Base-by-base conservation (phyloP, 106 monocot species). In the Phalaenopsis equestris region DNA sequence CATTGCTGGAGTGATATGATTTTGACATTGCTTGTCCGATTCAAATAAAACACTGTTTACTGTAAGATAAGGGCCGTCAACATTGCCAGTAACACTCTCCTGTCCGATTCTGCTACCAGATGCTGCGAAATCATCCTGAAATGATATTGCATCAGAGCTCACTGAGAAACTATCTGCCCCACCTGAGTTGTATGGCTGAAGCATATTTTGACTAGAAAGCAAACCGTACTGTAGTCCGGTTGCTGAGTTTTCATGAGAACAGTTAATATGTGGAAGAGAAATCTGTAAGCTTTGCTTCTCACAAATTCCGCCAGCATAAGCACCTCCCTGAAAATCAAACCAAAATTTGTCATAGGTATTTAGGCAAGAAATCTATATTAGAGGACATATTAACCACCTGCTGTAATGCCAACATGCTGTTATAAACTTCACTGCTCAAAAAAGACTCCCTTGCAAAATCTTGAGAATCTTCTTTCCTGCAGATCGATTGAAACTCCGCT, bases 271-370 rank as follows among this genome's bases (percentile, higher is more conserved):
- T 4, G 39, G 38, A 72, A 41, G 6, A 38, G 72, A 41, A 38
- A 9, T 8, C 74, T 17, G 74, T 37, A 74, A 42, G 18, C 2
- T 43, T 19, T 42, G 38, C 39, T 38, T 41, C 41, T 38, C 38
- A 38, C 4, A 23, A 49, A 76, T 3, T 2, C 12, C 76, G 12
- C 12, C 76, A 4, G 42, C 2, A 11, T 6, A 30, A 24, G 17
- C 12, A 14, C 49, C 76, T 48, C 23, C 76, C 76, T 76, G 76
- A 24, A 18, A 76, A 76, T 74, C 73, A 47, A 76, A 48, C 24
- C 24, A 76, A 9, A 18, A 1, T 21, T 76, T 46, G 46, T 74
- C 45, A 76, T 30, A 74, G 76, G 4, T 37, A 2, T 19, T 11
- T 15, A 43, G 6, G 45, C 6, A 30, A 12, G 2, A 49, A 76